Conservation (phyloP, 805 yeast species). For the Wickerhamomyces subpelliculosus region DNA sequence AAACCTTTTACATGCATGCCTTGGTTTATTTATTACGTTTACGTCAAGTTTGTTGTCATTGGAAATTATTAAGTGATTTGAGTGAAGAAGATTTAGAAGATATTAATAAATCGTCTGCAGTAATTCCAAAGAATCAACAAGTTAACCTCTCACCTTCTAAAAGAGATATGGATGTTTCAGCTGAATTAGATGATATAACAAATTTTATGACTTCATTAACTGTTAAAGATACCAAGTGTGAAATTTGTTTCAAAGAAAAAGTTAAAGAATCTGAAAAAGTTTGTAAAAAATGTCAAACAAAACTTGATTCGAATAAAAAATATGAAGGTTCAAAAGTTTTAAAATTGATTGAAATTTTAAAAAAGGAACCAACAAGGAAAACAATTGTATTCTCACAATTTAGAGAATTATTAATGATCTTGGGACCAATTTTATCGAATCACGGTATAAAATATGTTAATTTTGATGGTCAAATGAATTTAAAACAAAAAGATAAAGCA, state of each 20-base stretch:
- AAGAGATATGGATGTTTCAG: constrained; percentile 5
- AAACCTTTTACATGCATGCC: constrained; percentile 18
- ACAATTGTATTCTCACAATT: constrained; percentile 42
- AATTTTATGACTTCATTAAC: constrained; percentile 16
- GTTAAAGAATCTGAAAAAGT: constrained; percentile 7
- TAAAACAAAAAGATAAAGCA: constrained; percentile 23
- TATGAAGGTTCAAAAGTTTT: constrained; percentile 28
- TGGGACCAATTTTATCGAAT: constrained; percentile 22
- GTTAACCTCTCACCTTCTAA: constrained; percentile 6
- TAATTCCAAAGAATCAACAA: not conserved
- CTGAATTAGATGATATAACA: constrained; percentile 16
- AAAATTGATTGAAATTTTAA: constrained; percentile 26
- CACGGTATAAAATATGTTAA: constrained; percentile 25
- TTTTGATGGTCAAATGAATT: constrained; percentile 30
- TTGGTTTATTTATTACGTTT: constrained; percentile 27
- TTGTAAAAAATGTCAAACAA: constrained; percentile 11
- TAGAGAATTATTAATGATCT: constrained; percentile 25
- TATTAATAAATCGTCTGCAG: constrained; percentile 2
- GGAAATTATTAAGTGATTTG: constrained; percentile 16
- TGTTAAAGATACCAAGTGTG: constrained; percentile 19
- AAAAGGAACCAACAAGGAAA: constrained; percentile 27
- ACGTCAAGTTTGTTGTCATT: constrained; percentile 32
- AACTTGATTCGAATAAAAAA: constrained; percentile 10
- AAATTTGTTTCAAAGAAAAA: constrained; percentile 12
- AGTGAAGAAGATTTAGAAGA: constrained; percentile 11